Base-by-base conservation (phyloP, 2,329 filamentous ascomycete species). In the Orbilia brochopaga region DNA sequence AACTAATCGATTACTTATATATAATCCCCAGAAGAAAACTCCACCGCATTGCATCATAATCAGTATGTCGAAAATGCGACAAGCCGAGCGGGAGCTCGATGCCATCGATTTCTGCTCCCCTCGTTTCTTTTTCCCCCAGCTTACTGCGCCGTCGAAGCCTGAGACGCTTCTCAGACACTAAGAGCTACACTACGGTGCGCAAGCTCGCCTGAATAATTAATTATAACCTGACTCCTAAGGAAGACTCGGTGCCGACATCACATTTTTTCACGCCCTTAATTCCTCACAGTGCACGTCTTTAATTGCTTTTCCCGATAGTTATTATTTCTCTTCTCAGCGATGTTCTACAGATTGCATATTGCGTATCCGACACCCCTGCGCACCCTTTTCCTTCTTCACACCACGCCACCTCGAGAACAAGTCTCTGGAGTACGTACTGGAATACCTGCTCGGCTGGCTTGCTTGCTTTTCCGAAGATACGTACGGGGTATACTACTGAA, bases 341-440 rank as follows among this genome's bases (percentile, higher is more conserved):
- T 72, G 67, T 72, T 72, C 67, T 72, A 72, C 67, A 72, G 64
- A 65, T 72, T 72, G 67, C 67, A 61, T 72, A 72, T 72, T 72
- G 67, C 67, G 67, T 72, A 65, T 72, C 60, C 63, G 23, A 55
- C 48, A 65, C 56, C 67, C 67, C 60, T 72, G 67, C 60, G 24
- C 64, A 44, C 23, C n/a, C 30, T 54, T 59, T 64, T 51, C 42
- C 52, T 69, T 52, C 59, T 52, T 72, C 66, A 64, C 60, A 65
- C 66, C 54, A 60, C 61, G 60, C 62, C 50, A 30, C 30, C 21
- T 19, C 11, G 6, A 5, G 10, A 8, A 44, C n/a, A 48, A 48
- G 44, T 32, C 27, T 32, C 27, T 3, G 3, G 3, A 32, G 27
- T 32, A 4, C 27, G 27, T 32, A 32, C 27, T 32, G 3, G 27